Evolutionary conservation across 202 grass and related monocot species (phyloP).

Genomic region (Schoenoplectus tabernaemontani): DNA sequence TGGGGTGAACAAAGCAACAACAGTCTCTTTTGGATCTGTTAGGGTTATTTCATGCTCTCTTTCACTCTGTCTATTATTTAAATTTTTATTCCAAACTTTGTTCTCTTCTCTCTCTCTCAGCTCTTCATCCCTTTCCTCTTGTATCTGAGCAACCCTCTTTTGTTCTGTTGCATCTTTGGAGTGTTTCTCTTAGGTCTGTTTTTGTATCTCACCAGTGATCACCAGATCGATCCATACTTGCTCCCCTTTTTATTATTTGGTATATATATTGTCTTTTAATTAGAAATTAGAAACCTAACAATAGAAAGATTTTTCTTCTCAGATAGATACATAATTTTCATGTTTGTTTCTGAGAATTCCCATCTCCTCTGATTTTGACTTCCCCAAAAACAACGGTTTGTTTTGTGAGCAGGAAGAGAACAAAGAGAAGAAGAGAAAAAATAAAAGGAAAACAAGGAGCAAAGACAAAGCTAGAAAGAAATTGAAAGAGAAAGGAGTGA

Average conservation of each 20-base stretch:
- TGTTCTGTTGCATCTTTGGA: conserved; percentile 48
- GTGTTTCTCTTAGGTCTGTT: conserved; percentile 22
- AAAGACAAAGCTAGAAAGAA: conserved; percentile 15
- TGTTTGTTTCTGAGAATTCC: conserved; percentile 33
- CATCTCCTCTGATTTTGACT: conserved; percentile 41
- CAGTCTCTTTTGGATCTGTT: conserved; percentile 32
- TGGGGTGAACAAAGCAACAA: too few relatives aligned
- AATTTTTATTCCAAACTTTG: conserved; percentile 13
- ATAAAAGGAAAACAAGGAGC: neutral
- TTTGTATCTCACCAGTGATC: conserved; percentile 24
- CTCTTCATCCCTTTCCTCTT: conserved; percentile 32
- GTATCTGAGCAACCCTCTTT: conserved; percentile 41
- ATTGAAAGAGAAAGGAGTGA: neutral
- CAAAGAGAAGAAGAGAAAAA: conserved; percentile 24
- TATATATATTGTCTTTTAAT: conserved; percentile 47
- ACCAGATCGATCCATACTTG: conserved; percentile 27
- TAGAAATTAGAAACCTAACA: conserved; percentile 19
- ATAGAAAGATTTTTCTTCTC: conserved; percentile 7
- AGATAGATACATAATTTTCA: conserved; percentile 29
- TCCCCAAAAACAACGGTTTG: conserved; percentile 31
- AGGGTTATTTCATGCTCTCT: conserved; percentile 29
- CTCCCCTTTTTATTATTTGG: conserved; percentile 2
- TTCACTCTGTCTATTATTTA: conserved; percentile 6
- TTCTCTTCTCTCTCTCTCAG: conserved; percentile 23
- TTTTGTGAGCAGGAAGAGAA: conserved; percentile 18